Evolutionary conservation across 163 green algal genomes (phyloP).

Genomic region (Scenedesmus sp.): DNA sequence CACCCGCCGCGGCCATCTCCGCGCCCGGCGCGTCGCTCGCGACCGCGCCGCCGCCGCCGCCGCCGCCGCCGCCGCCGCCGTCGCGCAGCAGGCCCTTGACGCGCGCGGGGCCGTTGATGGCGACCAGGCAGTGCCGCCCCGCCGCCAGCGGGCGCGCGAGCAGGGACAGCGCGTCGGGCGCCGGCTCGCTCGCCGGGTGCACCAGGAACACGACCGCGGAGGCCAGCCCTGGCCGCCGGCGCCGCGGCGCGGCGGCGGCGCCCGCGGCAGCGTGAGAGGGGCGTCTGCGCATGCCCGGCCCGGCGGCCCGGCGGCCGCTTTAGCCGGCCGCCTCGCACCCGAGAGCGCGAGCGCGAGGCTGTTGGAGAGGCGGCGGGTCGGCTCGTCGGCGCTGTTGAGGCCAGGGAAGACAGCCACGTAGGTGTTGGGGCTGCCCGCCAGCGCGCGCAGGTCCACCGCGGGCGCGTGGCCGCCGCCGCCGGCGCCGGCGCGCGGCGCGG

Average conservation of each 20-base stretch:
- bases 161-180: conserved; percentile 1
- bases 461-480: conserved; percentile 1
- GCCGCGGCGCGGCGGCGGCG: no score
- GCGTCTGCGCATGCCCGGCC: no score
- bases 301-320: no score
- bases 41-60: not conserved
- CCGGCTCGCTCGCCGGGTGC: conserved; percentile 18
- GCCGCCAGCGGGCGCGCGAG: conserved; percentile 8
- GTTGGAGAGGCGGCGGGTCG: conserved; percentile 9
- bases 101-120: conserved; percentile 33
- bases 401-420: conserved; percentile 28
- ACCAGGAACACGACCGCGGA: conserved; percentile 38
- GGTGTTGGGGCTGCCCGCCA: conserved; percentile 5
- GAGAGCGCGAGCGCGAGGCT: conserved; percentile 3
- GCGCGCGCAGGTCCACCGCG: conserved; percentile 21
- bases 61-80: not conserved
- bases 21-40: not conserved
- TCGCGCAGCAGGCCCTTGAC: not conserved
- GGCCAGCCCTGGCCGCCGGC: conserved; percentile 16
- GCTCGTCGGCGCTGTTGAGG: conserved; percentile 9
- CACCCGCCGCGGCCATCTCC: not conserved
- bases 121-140: conserved; percentile 19
- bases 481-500: not conserved
- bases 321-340: not conserved
- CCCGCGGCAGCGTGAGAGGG: no score